A percentile compares a stretch with the other conserved stretches of the same genome.
Evolutionary conservation across 495 filamentous ascomycete species (phyloP).

Genomic region (Trypethelium eluteriae): DNA sequence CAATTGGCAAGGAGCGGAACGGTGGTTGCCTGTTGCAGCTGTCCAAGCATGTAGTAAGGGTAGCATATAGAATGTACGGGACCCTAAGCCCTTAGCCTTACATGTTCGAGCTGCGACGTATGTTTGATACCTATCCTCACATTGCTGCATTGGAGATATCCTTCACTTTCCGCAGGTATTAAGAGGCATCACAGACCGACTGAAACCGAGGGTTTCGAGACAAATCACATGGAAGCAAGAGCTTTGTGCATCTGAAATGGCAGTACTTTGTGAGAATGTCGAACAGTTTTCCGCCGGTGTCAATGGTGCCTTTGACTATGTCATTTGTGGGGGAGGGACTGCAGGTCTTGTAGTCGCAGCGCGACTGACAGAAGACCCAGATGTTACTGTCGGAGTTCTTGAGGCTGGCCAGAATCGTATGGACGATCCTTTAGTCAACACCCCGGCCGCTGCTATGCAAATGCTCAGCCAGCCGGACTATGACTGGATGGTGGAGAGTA

Average conservation of each 20-base stretch:
- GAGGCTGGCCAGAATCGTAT: conserved; percentile 42
- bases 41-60: neutral
- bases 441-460: conserved; percentile 40
- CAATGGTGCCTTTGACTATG: conserved; percentile 10
- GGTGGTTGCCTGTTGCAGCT: neutral
- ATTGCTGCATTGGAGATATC: conserved; percentile 6
- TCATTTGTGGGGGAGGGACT: conserved; percentile 17
- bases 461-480: conserved; percentile 35
- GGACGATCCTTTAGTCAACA: conserved; percentile 38
- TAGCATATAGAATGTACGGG: neutral
- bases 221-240: neutral
- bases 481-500: conserved; percentile 43
- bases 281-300: neutral
- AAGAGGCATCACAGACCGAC: neutral
- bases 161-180: neutral
- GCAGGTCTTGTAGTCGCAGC: conserved; percentile 31
- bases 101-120: neutral
- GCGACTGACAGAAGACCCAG: conserved; percentile 27
- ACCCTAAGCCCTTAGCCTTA: neutral
- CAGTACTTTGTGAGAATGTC: conserved; percentile 2
- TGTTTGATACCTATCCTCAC: neutral
- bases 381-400: conserved; percentile 40
- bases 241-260: conserved; percentile 7
- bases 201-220: neutral
- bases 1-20: neutral